These are phyloP conservation scores for Cladosporium sp. DNA, from an alignment of 2,329 filamentous ascomycete species.

Conservation along the genomic window DNA sequence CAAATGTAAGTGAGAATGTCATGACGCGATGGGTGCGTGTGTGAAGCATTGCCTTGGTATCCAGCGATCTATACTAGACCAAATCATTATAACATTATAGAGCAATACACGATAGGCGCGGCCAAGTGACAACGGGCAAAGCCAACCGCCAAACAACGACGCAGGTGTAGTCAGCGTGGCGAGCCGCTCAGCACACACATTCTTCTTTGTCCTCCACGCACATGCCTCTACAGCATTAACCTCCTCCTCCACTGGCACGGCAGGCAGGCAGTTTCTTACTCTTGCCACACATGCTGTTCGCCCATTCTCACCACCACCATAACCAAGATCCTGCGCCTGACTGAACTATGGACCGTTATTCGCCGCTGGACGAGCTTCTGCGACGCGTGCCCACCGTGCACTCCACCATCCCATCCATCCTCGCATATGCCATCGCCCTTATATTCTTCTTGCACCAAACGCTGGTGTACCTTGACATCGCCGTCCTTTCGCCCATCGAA, in stretches of 20 bases:
- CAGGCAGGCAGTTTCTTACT: background rate
- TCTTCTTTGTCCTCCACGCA: constrained; percentile 17
- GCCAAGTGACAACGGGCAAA: background rate
- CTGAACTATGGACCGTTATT: constrained; percentile 28
- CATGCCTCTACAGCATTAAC: background rate
- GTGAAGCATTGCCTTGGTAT: background rate
- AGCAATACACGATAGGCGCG: background rate
- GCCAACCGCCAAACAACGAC: background rate
- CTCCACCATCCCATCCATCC: constrained; percentile 23
- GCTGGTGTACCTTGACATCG: constrained; percentile 32
- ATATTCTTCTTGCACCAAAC: constrained; percentile 36
- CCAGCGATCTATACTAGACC: background rate
- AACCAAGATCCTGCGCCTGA: constrained; percentile 9
- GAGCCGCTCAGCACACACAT: constrained; percentile 20
- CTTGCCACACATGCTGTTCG: constrained; percentile 17
- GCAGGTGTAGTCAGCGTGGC: background rate
- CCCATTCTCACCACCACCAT: background rate
- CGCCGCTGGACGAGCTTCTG: constrained; percentile 25
- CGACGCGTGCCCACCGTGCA: constrained; percentile 22
- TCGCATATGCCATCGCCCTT: constrained; percentile 29
- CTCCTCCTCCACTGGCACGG: background rate
- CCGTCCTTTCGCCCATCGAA: constrained; percentile 45
- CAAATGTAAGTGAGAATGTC: background rate
- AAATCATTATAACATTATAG: background rate
- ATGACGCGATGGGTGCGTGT: background rate